Evolutionary conservation across 345 rosid species (phyloP).

Genomic region (Viola odorata): DNA sequence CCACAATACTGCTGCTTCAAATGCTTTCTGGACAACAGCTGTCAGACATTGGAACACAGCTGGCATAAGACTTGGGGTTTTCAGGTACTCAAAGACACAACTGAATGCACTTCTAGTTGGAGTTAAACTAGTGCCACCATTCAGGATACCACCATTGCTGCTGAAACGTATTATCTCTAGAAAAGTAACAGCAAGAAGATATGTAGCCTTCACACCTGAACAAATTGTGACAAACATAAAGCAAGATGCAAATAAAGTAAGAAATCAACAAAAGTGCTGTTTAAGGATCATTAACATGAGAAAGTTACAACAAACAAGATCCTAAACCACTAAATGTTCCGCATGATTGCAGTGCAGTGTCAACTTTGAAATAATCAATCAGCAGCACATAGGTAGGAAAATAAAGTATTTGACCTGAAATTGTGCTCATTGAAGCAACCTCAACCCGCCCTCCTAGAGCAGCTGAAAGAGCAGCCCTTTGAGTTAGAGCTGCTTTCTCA

Average conservation of each 20-base stretch:
- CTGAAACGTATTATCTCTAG: conserved; percentile 91
- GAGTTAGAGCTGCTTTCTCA: conserved; percentile 86
- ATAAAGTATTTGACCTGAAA: conserved; percentile 60
- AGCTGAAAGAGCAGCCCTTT: conserved; percentile 84
- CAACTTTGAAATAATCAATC: neutral
- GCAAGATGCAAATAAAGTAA: neutral
- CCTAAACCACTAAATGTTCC: neutral
- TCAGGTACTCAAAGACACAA: conserved; percentile 92
- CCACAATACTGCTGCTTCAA: conserved; percentile 88
- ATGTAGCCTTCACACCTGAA: conserved; percentile 96
- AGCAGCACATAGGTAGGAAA: conserved; percentile 5
- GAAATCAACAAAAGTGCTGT: neutral
- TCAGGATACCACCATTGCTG: conserved; percentile 97
- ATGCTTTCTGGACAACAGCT: conserved; percentile 88
- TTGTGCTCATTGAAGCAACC: conserved; percentile 76
- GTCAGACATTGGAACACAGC: conserved; percentile 89
- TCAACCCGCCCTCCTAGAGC: conserved; percentile 95
- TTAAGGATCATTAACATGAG: conserved; percentile 2
- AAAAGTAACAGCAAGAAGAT: conserved; percentile 98
- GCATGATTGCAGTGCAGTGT: neutral
- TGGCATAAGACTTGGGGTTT: conserved; percentile 85
- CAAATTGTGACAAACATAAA: conserved; percentile 11
- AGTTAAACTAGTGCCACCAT: conserved; percentile 57
- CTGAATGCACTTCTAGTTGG: conserved; percentile 94
- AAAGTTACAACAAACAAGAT: conserved; percentile 5